Base-by-base conservation (phyloP, 2,329 filamentous ascomycete genomes). In the Xylariaceae sp. region DNA sequence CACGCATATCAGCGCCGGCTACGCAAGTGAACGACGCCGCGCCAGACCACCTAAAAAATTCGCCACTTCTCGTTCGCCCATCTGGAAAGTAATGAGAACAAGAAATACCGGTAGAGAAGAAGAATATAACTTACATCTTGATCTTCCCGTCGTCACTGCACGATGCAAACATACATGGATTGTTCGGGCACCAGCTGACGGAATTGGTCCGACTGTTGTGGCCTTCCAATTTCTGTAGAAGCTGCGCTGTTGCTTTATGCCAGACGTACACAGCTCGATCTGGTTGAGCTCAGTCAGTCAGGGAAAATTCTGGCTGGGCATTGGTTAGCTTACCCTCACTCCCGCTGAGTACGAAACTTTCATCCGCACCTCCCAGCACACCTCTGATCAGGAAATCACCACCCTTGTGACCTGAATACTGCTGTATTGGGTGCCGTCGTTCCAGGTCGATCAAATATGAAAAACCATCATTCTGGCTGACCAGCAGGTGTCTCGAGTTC, bases 271-370 rank as follows among this genome's bases (percentile, higher is more conserved):
- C 81, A 50, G 81, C 79, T 2, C 84, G 83, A 57, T 84, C 82
- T 80, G 44, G 18, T n/a, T 18, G 4, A 9, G 34, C 16, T 36
- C 4, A 18, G 52, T 53, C 9, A 58, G 53, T 48, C 10, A 6
- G 22, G 4, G 22, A 48, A 19, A 19, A 17, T 11, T 17, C 31
- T 33, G 14, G 28, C 22, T 44, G 12, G 22, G 39, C 33, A 16
- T 12, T 12, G 42, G 18, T 19, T 22, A 17, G 62, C 76, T 64
- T 74, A 91, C 90, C 88, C 80, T 97, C 91, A 63, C 91, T 96
- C 11, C 94, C 94, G 63, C 89, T 93, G 28, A 95, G 78, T 10
- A 97, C 87, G 69, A 97, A 97, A 67, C 87, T 92, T 72, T 97
- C 91, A 53, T 89, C 87, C 1, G 93, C 92, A 31, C 94, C 94